These are phyloP conservation scores for Xylaria sp. DNA, from an alignment of 2,329 filamentous ascomycete species.

Conservation along the genomic window DNA sequence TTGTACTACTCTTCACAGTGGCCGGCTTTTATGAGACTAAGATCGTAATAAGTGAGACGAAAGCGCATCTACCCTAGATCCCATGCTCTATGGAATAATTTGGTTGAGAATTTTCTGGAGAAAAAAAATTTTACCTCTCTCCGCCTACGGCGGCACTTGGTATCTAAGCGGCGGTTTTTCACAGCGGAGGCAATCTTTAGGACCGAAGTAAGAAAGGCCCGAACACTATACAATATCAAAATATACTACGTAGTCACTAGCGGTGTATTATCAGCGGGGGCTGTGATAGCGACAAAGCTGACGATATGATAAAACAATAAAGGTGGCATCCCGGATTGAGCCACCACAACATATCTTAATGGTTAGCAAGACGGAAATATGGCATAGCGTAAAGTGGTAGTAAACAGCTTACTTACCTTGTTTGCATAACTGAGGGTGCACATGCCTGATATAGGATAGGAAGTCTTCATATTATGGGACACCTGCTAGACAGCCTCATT, in stretches of 20 bases:
- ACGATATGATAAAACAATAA: conserved; percentile 1
- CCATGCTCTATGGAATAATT: neutral
- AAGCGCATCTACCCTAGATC: neutral
- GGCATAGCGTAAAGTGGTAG: neutral
- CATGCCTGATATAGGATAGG: conserved; percentile 6
- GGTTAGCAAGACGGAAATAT: neutral
- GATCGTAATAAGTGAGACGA: conserved; percentile 6
- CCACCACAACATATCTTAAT: neutral
- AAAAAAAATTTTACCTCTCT: neutral
- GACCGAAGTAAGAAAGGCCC: neutral
- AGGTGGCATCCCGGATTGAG: neutral
- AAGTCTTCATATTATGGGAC: neutral
- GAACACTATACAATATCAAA: conserved; percentile 1
- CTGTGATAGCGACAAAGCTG: neutral
- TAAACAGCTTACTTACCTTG: neutral
- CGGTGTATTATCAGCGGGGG: neutral
- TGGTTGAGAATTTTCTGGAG: conserved; percentile 16
- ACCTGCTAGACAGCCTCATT: conserved; percentile 20
- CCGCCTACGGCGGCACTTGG: neutral
- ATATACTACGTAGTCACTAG: neutral
- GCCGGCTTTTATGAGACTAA: conserved; percentile 27
- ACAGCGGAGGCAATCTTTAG: neutral
- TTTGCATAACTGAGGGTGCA: conserved; percentile 2
- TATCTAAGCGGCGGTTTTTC: neutral
- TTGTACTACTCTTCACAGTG: conserved; percentile 25